Percentiles rank a stretch among this genome's conserved stretches.
Evolutionary conservation across 2,329 filamentous ascomycete genomes (phyloP).

Genomic region (Coleophoma cylindrospora): DNA sequence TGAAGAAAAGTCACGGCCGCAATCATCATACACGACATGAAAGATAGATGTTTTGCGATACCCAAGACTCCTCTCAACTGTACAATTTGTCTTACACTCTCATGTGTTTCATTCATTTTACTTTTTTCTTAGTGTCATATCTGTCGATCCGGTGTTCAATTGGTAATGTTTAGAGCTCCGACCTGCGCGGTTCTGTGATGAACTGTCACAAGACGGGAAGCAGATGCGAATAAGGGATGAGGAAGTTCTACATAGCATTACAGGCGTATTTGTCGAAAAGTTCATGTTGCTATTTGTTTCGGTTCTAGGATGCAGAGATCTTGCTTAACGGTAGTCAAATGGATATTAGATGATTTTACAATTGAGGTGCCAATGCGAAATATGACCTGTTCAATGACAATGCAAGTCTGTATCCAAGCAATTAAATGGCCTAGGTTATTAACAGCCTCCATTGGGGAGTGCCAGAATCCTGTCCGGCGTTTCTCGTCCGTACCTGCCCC

Average conservation of each 20-base stretch:
- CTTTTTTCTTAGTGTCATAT: conserved; percentile 9
- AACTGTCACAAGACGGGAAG: conserved; percentile 17
- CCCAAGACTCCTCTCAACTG: conserved; percentile 17
- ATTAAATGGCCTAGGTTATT: too few species aligned
- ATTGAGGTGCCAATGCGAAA: too few species aligned
- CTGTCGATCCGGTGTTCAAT: conserved; percentile 14
- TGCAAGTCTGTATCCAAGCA: too few species aligned
- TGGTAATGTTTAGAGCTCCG: conserved; percentile 23
- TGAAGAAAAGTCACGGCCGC: background rate
- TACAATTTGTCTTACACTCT: conserved; percentile 20
- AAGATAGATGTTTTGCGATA: conserved; percentile 9
- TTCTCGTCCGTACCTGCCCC: background rate
- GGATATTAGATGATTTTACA: conserved; percentile 1
- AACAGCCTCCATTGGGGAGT: background rate
- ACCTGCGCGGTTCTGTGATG: conserved; percentile 23
- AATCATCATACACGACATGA: conserved; percentile 5
- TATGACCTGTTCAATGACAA: too few species aligned
- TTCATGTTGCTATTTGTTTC: conserved; percentile 12
- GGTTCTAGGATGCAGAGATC: conserved; percentile 1
- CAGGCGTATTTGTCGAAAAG: conserved; percentile 24
- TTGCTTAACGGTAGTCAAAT: conserved; percentile 11
- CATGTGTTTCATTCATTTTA: conserved; percentile 13
- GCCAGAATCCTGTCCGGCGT: background rate
- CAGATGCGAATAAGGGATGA: conserved; percentile 25
- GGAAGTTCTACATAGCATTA: conserved; percentile 25